phyloP scores from a whole-genome alignment of 129 eudicot species.

The Solidago caesia region DNA sequence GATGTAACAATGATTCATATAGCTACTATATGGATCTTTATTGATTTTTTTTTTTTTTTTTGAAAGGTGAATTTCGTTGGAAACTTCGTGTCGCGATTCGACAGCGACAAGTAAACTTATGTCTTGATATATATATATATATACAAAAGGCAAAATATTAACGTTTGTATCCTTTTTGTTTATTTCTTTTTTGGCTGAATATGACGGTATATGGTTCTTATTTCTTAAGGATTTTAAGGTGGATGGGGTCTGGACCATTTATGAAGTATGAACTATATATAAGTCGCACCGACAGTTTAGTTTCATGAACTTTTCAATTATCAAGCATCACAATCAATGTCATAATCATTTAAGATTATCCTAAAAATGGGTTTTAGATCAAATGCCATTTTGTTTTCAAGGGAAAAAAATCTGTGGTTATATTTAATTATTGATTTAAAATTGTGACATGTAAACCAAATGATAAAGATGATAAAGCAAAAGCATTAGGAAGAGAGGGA shows the following conservation, averaged over 20 bases:
- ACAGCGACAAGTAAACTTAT: background rate
- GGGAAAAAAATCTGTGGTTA: background rate
- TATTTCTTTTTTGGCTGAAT: conserved; percentile 10
- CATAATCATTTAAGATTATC: conserved; percentile 1
- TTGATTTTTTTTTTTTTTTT: background rate
- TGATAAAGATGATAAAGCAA: conserved; percentile 29
- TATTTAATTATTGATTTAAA: background rate
- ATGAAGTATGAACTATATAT: conserved; percentile 1
- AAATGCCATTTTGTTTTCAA: conserved; percentile 2
- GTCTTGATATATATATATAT: background rate
- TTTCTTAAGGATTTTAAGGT: background rate
- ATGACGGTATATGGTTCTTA: background rate
- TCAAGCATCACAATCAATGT: conserved; percentile 17
- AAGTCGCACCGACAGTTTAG: conserved; percentile 25
- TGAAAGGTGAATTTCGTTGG: no score
- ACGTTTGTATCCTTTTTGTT: conserved; percentile 12
- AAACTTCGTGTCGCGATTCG: no score
- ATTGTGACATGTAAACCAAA: conserved; percentile 20
- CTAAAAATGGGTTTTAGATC: conserved; percentile 8
- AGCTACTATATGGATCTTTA: background rate
- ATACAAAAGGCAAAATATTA: background rate
- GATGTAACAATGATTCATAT: conserved; percentile 14
- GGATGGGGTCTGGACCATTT: conserved; percentile 29
- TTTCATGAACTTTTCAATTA: conserved; percentile 18
- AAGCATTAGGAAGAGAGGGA: conserved; percentile 14